Conservation (phyloP, 2,329 filamentous ascomycete species). For the Emericellopsis atlantica region DNA sequence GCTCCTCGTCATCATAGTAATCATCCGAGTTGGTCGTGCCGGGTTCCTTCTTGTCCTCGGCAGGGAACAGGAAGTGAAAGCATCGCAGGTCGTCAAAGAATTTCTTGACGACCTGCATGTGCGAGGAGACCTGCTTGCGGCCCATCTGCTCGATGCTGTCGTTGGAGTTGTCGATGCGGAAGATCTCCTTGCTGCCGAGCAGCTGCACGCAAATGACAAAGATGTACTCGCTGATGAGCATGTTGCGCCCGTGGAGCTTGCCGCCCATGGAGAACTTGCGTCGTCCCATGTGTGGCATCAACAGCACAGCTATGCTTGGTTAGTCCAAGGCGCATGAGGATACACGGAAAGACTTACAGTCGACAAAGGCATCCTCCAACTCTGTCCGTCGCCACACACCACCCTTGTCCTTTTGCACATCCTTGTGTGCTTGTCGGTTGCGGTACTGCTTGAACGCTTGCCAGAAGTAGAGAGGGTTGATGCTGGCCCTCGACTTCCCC, state of each 20-base stretch:
- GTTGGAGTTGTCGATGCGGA: conserved; percentile 28
- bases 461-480: conserved; percentile 50
- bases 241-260: conserved; percentile 54
- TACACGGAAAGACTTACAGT: conserved; percentile 33
- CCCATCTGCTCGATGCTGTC: conserved; percentile 32
- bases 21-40: conserved; percentile 51
- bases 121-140: conserved; percentile 56
- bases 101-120: conserved; percentile 58
- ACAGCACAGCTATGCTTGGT: conserved; percentile 38
- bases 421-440: conserved; percentile 51
- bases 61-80: conserved; percentile 50
- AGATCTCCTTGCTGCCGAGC: conserved; percentile 27
- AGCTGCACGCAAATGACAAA: conserved; percentile 28
- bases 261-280: conserved; percentile 54
- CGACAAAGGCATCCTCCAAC: conserved; percentile 54
- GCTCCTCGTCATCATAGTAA: conserved; percentile 27
- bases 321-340: background rate
- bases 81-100: conserved; percentile 50
- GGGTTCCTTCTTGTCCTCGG: conserved; percentile 40
- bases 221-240: conserved; percentile 58
- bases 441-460: conserved; percentile 54
- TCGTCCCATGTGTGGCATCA: conserved; percentile 54
- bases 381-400: conserved; percentile 40
- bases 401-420: conserved; percentile 44
- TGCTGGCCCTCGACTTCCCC: conserved; percentile 18